These are phyloP conservation scores for Agastache rugosa DNA, from an alignment of 257 asterid genomes.

Conservation along the genomic window DNA sequence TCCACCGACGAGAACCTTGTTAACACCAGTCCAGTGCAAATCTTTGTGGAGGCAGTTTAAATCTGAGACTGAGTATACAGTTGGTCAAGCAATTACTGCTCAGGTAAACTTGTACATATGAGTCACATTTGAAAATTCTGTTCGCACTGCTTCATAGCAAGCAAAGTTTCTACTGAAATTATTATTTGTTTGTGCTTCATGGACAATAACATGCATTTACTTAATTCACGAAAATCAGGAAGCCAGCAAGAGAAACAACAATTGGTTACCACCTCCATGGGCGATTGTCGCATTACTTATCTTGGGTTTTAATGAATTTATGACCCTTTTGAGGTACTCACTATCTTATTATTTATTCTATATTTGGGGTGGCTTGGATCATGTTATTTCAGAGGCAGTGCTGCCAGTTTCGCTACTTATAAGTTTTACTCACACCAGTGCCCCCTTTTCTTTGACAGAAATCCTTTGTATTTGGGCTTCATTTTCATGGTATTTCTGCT, in stretches of 20 bases:
- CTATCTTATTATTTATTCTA: neutral
- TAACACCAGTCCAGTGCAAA: constrained; percentile 95
- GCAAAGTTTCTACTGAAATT: constrained; percentile 22
- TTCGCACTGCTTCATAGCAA: constrained; percentile 18
- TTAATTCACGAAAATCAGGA: constrained; percentile 54
- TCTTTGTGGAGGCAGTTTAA: constrained; percentile 90
- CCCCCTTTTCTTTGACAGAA: constrained; percentile 50
- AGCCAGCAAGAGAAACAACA: constrained; percentile 78
- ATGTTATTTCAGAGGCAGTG: constrained; percentile 20
- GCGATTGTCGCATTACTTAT: constrained; percentile 70
- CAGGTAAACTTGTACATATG: constrained; percentile 58
- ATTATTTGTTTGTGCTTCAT: constrained; percentile 7
- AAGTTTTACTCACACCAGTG: constrained; percentile 20
- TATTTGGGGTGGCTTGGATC: neutral
- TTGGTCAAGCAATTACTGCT: constrained; percentile 91
- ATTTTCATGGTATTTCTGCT: constrained; percentile 66
- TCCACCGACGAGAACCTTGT: constrained; percentile 72
- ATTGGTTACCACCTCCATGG: constrained; percentile 94
- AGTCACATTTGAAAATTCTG: neutral
- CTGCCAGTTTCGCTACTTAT: constrained; percentile 13
- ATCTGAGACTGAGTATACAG: constrained; percentile 87
- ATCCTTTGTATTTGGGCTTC: constrained; percentile 74
- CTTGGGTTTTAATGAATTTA: constrained; percentile 84
- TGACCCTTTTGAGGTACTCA: constrained; percentile 83
- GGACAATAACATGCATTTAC: constrained; percentile 25